phyloP scores from a whole-genome alignment of 2,329 filamentous ascomycete species.

The Chlorencoelia australis region DNA sequence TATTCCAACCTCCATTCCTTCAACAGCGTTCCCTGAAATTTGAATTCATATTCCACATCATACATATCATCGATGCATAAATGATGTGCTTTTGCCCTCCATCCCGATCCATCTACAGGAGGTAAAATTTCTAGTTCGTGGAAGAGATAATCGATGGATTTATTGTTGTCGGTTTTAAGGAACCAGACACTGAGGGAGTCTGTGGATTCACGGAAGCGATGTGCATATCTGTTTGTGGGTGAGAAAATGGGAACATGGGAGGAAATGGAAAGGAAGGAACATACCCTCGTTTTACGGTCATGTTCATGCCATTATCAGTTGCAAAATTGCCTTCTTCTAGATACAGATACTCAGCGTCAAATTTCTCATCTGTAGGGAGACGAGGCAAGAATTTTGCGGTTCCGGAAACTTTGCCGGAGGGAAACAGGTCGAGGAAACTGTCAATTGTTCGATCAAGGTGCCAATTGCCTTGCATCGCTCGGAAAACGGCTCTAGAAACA shows the following conservation, averaged over 20 bases:
- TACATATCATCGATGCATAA: slow-evolving; percentile 65
- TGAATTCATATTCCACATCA: slow-evolving; percentile 59
- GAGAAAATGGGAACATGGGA: no score
- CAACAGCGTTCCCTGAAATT: slow-evolving; percentile 47
- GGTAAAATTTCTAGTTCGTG: slow-evolving; percentile 56
- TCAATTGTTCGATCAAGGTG: slow-evolving; percentile 46
- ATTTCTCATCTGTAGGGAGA: slow-evolving; percentile 39
- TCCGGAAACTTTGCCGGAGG: slow-evolving; percentile 55
- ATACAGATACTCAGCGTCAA: slow-evolving; percentile 50
- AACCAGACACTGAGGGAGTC: slow-evolving; percentile 67
- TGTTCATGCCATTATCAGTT: slow-evolving; percentile 32
- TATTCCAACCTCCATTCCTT: slow-evolving; percentile 51
- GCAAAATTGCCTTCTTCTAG: slow-evolving; percentile 57
- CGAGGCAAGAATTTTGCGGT: slow-evolving; percentile 56
- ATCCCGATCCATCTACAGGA: slow-evolving; percentile 23
- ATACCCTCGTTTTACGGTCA: slow-evolving; percentile 21
- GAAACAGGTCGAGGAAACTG: slow-evolving; percentile 45
- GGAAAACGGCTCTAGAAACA: slow-evolving; percentile 57
- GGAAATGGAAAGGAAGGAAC: background rate
- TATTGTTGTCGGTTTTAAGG: slow-evolving; percentile 45
- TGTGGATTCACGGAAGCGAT: slow-evolving; percentile 51
- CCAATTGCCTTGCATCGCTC: slow-evolving; percentile 63
- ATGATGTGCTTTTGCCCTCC: slow-evolving; percentile 53
- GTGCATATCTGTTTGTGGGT: slow-evolving; percentile 59
- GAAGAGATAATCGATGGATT: slow-evolving; percentile 62